Evolutionary conservation across 148 eudicot genomes (phyloP).

Genomic region (Vaccinium vitisidaea): DNA sequence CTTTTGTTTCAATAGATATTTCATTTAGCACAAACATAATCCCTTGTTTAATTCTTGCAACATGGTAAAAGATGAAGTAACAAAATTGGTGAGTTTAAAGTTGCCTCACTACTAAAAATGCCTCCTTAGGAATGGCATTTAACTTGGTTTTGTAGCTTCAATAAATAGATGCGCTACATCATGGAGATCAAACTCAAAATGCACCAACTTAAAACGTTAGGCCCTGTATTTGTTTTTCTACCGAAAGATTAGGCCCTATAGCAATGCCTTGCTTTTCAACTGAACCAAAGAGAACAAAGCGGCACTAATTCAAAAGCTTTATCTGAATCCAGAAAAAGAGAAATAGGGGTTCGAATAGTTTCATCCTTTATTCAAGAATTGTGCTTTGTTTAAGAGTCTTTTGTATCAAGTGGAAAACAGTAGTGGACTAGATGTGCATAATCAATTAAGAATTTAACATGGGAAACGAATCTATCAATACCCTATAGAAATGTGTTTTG

Average conservation of each 20-base stretch:
- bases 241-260: not conserved
- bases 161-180: not conserved
- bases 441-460: not conserved
- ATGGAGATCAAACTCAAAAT: not conserved
- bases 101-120: not conserved
- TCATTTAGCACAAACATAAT: not conserved
- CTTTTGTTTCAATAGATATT: not conserved
- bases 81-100: not conserved
- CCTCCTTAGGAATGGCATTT: not conserved
- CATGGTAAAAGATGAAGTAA: not conserved
- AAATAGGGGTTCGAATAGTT: not conserved
- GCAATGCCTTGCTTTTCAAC: not conserved
- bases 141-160: not conserved
- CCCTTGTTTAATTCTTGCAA: not conserved
- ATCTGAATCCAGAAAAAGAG: not conserved
- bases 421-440: not conserved
- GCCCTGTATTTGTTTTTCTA: not conserved
- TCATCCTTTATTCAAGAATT: not conserved
- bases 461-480: not conserved
- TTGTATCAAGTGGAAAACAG: not conserved
- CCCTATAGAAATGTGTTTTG: too few relatives aligned
- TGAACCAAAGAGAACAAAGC: not conserved
- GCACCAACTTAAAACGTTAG: not conserved
- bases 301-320: not conserved
- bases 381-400: not conserved